phyloP scores from a whole-genome alignment of 2,329 filamentous ascomycete species.

The Ophiostoma tasmaniense region DNA sequence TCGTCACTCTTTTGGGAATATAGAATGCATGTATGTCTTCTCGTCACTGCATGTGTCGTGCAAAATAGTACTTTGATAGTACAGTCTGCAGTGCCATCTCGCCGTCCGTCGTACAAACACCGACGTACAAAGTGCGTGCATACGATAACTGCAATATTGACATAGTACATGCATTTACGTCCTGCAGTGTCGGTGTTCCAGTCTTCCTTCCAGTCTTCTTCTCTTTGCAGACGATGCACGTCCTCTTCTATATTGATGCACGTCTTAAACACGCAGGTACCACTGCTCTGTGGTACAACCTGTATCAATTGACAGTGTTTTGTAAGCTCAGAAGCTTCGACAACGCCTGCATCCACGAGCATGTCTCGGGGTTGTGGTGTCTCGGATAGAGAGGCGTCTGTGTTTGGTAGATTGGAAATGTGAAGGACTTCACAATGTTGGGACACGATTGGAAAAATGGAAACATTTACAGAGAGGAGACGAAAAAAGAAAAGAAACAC shows the following conservation, averaged over 20 bases:
- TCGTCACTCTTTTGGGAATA: neutral
- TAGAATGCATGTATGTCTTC: too few species aligned
- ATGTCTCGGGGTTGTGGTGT: neutral
- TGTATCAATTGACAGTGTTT: neutral
- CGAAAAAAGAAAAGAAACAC: neutral
- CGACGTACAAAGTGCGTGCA: constrained; percentile 4
- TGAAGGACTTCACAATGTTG: neutral
- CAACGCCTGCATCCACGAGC: neutral
- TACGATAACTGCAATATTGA: neutral
- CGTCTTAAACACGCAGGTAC: constrained; percentile 3
- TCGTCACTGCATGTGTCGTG: neutral
- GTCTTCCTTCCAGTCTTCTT: neutral
- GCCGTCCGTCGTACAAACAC: neutral
- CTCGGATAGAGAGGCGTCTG: neutral
- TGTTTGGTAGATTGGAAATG: neutral
- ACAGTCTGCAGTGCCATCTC: neutral
- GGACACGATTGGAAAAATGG: neutral
- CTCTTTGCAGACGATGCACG: too few species aligned
- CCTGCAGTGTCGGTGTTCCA: neutral
- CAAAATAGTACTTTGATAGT: neutral
- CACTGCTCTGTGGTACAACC: neutral
- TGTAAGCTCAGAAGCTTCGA: neutral
- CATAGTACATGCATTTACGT: neutral
- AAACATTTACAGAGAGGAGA: neutral
- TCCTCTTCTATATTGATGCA: neutral